Evolutionary conservation across 2,329 filamentous ascomycete genomes (phyloP), one percentile per base, ranked within the genome.

Genomic region (Lasiodiplodia theobromae): DNA sequence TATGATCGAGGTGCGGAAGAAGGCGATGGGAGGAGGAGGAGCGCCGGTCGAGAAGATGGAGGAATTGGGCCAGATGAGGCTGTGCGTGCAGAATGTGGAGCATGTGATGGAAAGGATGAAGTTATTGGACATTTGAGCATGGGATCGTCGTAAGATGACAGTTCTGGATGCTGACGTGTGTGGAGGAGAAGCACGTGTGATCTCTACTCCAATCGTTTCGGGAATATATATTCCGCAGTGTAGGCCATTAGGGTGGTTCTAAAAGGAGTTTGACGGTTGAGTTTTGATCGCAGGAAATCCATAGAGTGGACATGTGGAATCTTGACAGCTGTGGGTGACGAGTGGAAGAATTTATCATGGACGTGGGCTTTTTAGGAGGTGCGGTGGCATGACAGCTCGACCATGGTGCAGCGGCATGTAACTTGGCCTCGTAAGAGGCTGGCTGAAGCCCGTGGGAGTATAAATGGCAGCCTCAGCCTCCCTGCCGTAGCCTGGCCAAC

Each of bases 401-500:
- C 40, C 10, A n/a, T 16, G 16, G 11, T 14, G 38, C 38, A 16
- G 38, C 38, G 16, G 38, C 16, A 44, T 44, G 40, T 4, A 14
- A 44, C 16, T 5, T 47, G 44, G 8, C 10, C n/a, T 47, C 44
- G 6, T 10, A 47, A 21, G 44, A n/a, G 44, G 18, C 44, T 47
- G 44, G 10, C n/a, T 57, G 54, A 38, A 38, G 14, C 25, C 10
- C 37, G 4, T 2, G 21, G 25, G n/a, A 16, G 21, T 18, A 14
- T 14, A 23, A 18, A 4, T 8, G 34, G 3, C 31, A 14, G 54
- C 34, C 25, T 68, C 52, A 57, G 21, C 67, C 38, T 21, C 77
- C 74, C 63, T 80, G 74, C 69, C 88, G 80, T 60, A 89, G 75
- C 72, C 84, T 89, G 58, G 83, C 85, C 63, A 90, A 75, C 5